Conservation (phyloP, 179 eudicot genomes). For the Gypsophila paniculata region DNA sequence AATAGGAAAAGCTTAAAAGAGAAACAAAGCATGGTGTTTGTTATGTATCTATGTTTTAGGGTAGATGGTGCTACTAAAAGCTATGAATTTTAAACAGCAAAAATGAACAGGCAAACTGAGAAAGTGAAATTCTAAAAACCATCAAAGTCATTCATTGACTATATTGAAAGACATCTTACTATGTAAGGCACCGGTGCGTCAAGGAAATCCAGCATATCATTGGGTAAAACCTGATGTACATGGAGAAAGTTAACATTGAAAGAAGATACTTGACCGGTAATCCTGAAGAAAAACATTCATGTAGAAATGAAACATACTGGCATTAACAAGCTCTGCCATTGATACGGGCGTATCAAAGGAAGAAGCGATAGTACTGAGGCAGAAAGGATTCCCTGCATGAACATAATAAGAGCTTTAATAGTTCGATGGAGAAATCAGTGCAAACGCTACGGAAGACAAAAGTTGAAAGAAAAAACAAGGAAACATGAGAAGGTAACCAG, state of each 20-base stretch:
- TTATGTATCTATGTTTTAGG: neutral
- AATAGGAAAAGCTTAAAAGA: neutral
- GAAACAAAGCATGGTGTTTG: too few relatives aligned
- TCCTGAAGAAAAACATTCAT: neutral
- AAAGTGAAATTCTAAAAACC: neutral
- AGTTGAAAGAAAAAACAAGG: neutral
- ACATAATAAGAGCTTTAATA: conserved; percentile 14
- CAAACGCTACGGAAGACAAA: neutral
- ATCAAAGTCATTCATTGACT: conserved; percentile 1
- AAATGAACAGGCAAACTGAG: too few relatives aligned
- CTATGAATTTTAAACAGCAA: neutral
- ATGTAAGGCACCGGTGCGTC: conserved; percentile 98
- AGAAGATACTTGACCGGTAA: conserved; percentile 1
- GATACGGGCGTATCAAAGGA: conserved; percentile 91
- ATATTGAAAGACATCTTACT: conserved; percentile 44
- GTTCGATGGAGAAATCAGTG: neutral
- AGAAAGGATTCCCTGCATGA: conserved; percentile 70
- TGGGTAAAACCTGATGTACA: conserved; percentile 67
- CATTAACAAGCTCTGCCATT: conserved; percentile 96
- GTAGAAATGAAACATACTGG: conserved; percentile 50
- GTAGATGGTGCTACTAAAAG: too few relatives aligned
- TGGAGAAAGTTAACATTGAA: conserved; percentile 10
- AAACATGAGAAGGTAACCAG: neutral
- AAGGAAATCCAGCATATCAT: conserved; percentile 97
- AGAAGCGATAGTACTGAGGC: conserved; percentile 74